Percentiles rank a stretch among this genome's conserved stretches.
phyloP scores from a whole-genome alignment of 192 early-diverging fungal genomes.

The Gigaspora rosea region DNA sequence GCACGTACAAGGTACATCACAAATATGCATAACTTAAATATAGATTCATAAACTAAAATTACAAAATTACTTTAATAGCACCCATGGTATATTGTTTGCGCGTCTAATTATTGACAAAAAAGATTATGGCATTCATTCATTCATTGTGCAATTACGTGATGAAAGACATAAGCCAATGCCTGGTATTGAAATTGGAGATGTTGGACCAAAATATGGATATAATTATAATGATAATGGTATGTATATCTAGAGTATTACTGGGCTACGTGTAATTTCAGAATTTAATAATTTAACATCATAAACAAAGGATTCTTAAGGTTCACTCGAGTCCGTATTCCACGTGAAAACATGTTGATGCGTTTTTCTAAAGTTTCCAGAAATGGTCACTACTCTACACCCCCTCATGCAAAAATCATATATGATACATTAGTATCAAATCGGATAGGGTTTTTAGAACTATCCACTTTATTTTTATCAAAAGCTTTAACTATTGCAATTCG shows the following conservation, averaged over 20 bases:
- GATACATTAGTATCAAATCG: slow-evolving; percentile 76
- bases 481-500: slow-evolving; percentile 84
- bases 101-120: slow-evolving; percentile 73
- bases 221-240: slow-evolving; percentile 42
- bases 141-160: slow-evolving; percentile 54
- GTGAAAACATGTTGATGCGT: slow-evolving; percentile 85
- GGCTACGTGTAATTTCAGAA: too few relatives aligned
- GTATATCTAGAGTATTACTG: background rate
- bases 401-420: slow-evolving; percentile 76
- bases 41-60: too few relatives aligned
- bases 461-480: slow-evolving; percentile 43
- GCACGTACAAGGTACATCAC: slow-evolving; percentile 55
- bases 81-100: slow-evolving; percentile 74
- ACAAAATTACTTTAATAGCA: slow-evolving; percentile 40
- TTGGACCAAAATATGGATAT: slow-evolving; percentile 74
- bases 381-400: slow-evolving; percentile 72
- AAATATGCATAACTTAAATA: background rate
- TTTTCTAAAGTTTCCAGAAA: slow-evolving; percentile 73
- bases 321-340: slow-evolving; percentile 79
- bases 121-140: slow-evolving; percentile 59
- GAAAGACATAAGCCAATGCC: slow-evolving; percentile 38
- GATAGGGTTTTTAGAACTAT: slow-evolving; percentile 71
- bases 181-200: slow-evolving; percentile 43
- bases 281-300: background rate
- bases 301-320: slow-evolving; percentile 75